Evolutionary conservation across 2,329 filamentous ascomycete genomes (phyloP).

Genomic region (Aspergillus sp.): DNA sequence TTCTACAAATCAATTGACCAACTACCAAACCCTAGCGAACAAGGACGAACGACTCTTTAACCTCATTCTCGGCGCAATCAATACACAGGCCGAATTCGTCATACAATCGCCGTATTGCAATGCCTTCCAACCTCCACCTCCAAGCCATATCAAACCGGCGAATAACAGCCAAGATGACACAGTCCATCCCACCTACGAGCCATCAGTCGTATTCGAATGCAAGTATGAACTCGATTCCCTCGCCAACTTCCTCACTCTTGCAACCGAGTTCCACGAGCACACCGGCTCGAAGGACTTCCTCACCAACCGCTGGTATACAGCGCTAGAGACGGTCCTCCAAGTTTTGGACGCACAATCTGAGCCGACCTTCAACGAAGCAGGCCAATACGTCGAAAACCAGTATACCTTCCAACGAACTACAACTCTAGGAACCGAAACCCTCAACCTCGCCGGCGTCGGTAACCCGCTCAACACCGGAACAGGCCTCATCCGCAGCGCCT

Average conservation of each 20-base stretch:
- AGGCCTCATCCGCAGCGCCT: conserved; percentile 84
- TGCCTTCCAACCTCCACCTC: conserved; percentile 91
- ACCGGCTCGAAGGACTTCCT: conserved; percentile 78
- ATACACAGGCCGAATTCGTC: conserved; percentile 92
- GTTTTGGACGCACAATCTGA: conserved; percentile 77
- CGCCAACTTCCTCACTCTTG: conserved; percentile 82
- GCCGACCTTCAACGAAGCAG: conserved; percentile 75
- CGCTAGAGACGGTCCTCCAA: conserved; percentile 70
- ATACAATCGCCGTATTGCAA: conserved; percentile 97
- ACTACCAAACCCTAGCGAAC: conserved; percentile 82
- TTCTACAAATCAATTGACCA: conserved; percentile 88
- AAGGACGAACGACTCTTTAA: conserved; percentile 76
- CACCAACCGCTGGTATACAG: conserved; percentile 73
- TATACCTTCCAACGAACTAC: conserved; percentile 88
- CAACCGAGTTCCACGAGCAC: conserved; percentile 81
- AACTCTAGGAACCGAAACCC: conserved; percentile 81
- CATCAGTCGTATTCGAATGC: conserved; percentile 87
- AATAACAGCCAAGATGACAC: conserved; percentile 78
- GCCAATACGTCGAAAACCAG: conserved; percentile 65
- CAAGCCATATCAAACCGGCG: conserved; percentile 69
- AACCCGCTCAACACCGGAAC: conserved; percentile 86
- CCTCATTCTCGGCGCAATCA: conserved; percentile 88
- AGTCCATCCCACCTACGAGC: conserved; percentile 86
- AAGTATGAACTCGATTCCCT: conserved; percentile 98
- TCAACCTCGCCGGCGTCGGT: conserved; percentile 78